Evolutionary conservation across 305 asterid genomes (phyloP).

Genomic region (Vinca major): DNA sequence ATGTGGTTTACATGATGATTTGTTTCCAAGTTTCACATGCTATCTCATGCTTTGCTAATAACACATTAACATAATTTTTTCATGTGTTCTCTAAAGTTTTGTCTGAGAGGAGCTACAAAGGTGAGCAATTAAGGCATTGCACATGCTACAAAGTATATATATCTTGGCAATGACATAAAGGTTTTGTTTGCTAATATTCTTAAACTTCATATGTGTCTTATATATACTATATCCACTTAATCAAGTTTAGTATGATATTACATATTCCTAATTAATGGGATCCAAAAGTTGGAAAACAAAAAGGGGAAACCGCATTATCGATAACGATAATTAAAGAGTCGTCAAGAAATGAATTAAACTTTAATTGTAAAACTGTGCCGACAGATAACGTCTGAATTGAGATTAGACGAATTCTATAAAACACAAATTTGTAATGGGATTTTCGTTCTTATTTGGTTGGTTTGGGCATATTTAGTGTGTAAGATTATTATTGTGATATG

Average conservation of each 20-base stretch:
- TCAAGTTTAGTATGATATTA: not conserved
- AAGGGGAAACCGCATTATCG: not conserved
- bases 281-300: not conserved
- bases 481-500: conserved; percentile 11
- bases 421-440: not conserved
- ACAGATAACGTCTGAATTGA: not conserved
- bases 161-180: conserved; percentile 33
- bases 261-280: not conserved
- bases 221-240: not conserved
- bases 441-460: not conserved
- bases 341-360: not conserved
- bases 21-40: conserved; percentile 25
- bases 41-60: conserved; percentile 18
- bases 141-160: conserved; percentile 31
- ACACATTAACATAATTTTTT: conserved; percentile 26
- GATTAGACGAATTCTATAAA: not conserved
- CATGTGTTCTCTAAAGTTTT: conserved; percentile 28
- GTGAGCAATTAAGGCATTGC: conserved; percentile 41
- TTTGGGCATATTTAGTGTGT: not conserved
- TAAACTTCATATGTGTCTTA: not conserved
- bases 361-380: no score
- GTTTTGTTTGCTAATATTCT: conserved; percentile 5
- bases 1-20: no score
- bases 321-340: not conserved
- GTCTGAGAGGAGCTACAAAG: conserved; percentile 21